These are phyloP conservation scores for Pleurotus pulmonarius DNA, from an alignment of 768 basidiomycete genomes.

Conservation along the genomic window DNA sequence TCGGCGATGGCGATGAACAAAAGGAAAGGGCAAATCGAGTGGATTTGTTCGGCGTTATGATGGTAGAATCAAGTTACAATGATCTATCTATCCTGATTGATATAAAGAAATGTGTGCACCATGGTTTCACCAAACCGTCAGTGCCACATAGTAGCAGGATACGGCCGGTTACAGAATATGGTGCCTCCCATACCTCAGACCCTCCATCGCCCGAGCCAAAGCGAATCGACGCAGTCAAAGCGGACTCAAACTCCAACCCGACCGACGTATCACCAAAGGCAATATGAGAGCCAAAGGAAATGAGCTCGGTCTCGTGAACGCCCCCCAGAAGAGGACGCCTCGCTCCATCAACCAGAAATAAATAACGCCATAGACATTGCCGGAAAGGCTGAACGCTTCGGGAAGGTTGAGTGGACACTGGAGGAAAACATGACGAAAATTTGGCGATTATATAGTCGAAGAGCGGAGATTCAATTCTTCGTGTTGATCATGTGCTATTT, in stretches of 20 bases:
- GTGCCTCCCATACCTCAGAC: conserved; percentile 51
- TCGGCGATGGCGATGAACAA: too few relatives aligned
- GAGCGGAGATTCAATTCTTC: conserved; percentile 25
- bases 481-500: not conserved
- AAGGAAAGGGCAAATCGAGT: too few relatives aligned
- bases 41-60: not conserved
- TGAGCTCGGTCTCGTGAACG: conserved; percentile 38
- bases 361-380: conserved; percentile 53
- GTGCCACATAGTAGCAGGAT: conserved; percentile 73
- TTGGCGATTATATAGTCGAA: conserved; percentile 19
- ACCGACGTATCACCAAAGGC: not conserved
- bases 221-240: conserved; percentile 48
- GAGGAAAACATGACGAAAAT: conserved; percentile 22
- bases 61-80: not conserved
- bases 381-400: conserved; percentile 54
- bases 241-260: conserved; percentile 40
- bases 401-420: conserved; percentile 67
- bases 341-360: conserved; percentile 74
- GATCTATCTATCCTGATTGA: too few relatives aligned
- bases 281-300: conserved; percentile 26
- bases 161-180: conserved; percentile 84
- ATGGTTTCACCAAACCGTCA: conserved; percentile 86
- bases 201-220: conserved; percentile 29
- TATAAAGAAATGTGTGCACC: conserved; percentile 50
- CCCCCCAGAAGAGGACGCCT: conserved; percentile 42